Evolutionary conservation across 768 basidiomycete species (phyloP).

Genomic region (Termitomyces sp.): DNA sequence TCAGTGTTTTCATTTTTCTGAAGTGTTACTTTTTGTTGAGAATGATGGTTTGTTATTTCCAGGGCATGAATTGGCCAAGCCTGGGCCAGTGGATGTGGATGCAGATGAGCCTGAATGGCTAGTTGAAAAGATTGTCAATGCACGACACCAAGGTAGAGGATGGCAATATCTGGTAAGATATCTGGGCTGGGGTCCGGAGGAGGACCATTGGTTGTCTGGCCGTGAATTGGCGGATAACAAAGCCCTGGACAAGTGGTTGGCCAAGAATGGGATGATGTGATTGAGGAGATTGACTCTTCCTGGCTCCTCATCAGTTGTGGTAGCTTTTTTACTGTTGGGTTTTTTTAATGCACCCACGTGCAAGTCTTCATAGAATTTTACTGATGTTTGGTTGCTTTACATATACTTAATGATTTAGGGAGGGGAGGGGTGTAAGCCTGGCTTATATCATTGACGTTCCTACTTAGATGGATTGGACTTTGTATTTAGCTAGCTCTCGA

Average conservation of each 20-base stretch:
- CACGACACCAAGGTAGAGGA: slow-evolving; percentile 14
- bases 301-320: neutral
- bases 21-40: slow-evolving; percentile 20
- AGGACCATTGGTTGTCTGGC: neutral
- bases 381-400: neutral
- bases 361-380: neutral
- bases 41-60: slow-evolving; percentile 32
- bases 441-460: neutral
- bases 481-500: neutral
- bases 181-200: slow-evolving; percentile 19
- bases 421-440: neutral
- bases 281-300: no score
- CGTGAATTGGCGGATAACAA: neutral
- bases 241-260: neutral
- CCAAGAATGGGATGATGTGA: neutral
- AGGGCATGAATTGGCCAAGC: slow-evolving; percentile 7
- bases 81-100: slow-evolving; percentile 14
- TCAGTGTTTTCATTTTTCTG: slow-evolving; percentile 31
- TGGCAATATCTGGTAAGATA: slow-evolving; percentile 27
- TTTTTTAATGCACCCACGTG: neutral
- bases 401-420: neutral
- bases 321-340: neutral
- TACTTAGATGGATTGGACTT: neutral
- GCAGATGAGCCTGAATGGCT: slow-evolving; percentile 23
- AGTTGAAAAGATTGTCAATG: slow-evolving; percentile 24